Conservation (phyloP, 2,329 filamentous ascomycete species). For the Ascochyta viciae-villosae region DNA sequence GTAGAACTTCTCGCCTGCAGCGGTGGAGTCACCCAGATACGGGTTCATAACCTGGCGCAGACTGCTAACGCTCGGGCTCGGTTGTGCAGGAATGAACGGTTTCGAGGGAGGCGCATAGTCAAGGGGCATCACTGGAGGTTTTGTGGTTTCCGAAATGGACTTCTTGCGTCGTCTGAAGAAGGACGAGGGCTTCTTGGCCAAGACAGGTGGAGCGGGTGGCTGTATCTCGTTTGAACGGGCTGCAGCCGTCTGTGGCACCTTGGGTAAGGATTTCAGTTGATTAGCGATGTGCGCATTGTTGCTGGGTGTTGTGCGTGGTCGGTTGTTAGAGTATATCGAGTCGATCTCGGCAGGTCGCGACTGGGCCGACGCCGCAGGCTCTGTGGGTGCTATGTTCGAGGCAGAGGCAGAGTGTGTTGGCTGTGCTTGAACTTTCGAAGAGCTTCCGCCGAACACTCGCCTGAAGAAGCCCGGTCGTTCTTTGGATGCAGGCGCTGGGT, state of each 20-base stretch:
- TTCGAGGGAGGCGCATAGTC: constrained; percentile 46
- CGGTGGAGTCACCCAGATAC: constrained; percentile 63
- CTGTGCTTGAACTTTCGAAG: constrained; percentile 63
- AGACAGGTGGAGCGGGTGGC: constrained; percentile 38
- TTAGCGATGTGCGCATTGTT: constrained; percentile 55
- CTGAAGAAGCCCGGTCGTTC: constrained; percentile 91
- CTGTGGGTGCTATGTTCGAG: constrained; percentile 22
- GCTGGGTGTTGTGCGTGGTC: constrained; percentile 49
- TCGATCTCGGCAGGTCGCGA: constrained; percentile 37
- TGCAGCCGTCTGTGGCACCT: constrained; percentile 34
- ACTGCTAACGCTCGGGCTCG: constrained; percentile 71
- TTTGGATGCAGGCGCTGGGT: constrained; percentile 50
- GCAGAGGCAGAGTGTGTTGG: constrained; percentile 25
- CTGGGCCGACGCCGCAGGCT: constrained; percentile 25
- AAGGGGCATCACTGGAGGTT: constrained; percentile 64
- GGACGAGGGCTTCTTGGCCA: constrained; percentile 91
- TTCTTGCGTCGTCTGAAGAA: constrained; percentile 96
- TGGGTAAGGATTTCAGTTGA: constrained; percentile 55
- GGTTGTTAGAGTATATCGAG: constrained; percentile 40
- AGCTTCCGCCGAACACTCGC: constrained; percentile 77
- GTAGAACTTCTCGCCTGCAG: constrained; percentile 32
- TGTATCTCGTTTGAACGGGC: constrained; percentile 33
- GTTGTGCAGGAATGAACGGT: constrained; percentile 41
- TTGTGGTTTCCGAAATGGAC: constrained; percentile 73
- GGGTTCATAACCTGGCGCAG: constrained; percentile 87